Conservation (phyloP, 306 rosid genomes). For the Ormosia emarginata region DNA sequence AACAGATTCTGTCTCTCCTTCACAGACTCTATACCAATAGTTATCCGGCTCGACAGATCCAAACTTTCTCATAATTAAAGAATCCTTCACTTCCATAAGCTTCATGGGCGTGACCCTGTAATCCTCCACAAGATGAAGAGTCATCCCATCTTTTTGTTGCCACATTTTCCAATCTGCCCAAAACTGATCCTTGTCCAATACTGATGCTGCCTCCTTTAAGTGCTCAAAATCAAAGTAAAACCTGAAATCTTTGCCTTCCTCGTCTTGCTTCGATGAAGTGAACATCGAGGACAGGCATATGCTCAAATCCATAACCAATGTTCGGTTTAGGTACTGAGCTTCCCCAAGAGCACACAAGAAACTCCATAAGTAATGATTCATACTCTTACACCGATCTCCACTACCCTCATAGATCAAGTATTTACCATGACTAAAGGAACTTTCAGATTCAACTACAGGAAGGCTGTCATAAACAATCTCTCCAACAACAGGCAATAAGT, state of each 20-base stretch:
- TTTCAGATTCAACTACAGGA: conserved; percentile 84
- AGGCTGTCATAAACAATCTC: conserved; percentile 81
- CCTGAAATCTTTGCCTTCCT: conserved; percentile 96
- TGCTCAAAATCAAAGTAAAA: conserved; percentile 98
- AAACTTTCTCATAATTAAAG: conserved; percentile 87
- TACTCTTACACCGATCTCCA: conserved; percentile 95
- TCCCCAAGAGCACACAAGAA: conserved; percentile 98
- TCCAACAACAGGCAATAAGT: conserved; percentile 70
- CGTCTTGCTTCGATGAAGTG: conserved; percentile 70
- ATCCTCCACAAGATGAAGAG: conserved; percentile 81
- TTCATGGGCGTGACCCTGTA: conserved; percentile 81
- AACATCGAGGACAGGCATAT: conserved; percentile 86
- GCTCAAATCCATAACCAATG: conserved; percentile 92
- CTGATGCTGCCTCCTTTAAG: conserved; percentile 82
- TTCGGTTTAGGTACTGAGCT: conserved; percentile 95
- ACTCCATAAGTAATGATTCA: conserved; percentile 98
- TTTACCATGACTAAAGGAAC: conserved; percentile 66
- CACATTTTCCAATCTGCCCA: conserved; percentile 89
- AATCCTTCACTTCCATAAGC: conserved; percentile 63
- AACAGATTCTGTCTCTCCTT: conserved; percentile 88
- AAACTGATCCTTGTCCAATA: conserved; percentile 83
- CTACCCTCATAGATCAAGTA: conserved; percentile 76
- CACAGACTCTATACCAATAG: conserved; percentile 95
- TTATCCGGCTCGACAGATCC: conserved; percentile 92
- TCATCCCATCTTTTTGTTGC: conserved; percentile 67